These are phyloP conservation scores for Neurospora sp. DNA, from an alignment of 495 filamentous ascomycete species.

Conservation along the genomic window DNA sequence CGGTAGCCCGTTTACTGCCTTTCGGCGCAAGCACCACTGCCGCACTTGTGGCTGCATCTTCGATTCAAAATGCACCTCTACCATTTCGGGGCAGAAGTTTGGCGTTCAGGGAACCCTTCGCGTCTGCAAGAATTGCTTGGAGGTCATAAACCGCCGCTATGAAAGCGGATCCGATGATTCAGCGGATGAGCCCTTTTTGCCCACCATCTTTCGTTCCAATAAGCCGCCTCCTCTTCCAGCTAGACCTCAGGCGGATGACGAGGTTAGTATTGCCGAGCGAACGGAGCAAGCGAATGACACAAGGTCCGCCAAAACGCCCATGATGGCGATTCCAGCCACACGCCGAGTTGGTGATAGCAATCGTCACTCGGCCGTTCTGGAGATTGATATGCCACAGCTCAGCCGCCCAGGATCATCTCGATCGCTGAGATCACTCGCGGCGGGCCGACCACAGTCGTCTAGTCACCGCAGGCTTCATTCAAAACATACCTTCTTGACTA, in stretches of 20 bases:
- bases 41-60: constrained; percentile 93
- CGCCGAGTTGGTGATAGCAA: constrained; percentile 75
- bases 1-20: constrained; percentile 80
- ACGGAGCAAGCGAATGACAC: constrained; percentile 32
- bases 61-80: constrained; percentile 88
- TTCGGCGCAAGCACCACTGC: constrained; percentile 94
- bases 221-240: constrained; percentile 21
- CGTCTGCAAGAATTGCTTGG: constrained; percentile 91
- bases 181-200: constrained; percentile 54
- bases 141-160: constrained; percentile 81
- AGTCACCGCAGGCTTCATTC: constrained; percentile 79
- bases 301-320: constrained; percentile 42
- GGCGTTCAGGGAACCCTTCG: constrained; percentile 78
- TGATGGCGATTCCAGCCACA: constrained; percentile 85
- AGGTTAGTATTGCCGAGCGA: constrained; percentile 30
- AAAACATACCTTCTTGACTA: constrained; percentile 66
- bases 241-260: constrained; percentile 24
- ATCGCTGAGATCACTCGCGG: constrained; percentile 72
- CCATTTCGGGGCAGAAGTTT: constrained; percentile 76
- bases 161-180: constrained; percentile 81
- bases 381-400: constrained; percentile 64
- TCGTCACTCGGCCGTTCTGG: constrained; percentile 76
- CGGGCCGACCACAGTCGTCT: constrained; percentile 59
- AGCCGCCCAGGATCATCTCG: constrained; percentile 81
- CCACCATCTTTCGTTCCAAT: constrained; percentile 43